Evolutionary conservation across 2,329 filamentous ascomycete genomes (phyloP).

Genomic region (Cytospora chrysosperma): DNA sequence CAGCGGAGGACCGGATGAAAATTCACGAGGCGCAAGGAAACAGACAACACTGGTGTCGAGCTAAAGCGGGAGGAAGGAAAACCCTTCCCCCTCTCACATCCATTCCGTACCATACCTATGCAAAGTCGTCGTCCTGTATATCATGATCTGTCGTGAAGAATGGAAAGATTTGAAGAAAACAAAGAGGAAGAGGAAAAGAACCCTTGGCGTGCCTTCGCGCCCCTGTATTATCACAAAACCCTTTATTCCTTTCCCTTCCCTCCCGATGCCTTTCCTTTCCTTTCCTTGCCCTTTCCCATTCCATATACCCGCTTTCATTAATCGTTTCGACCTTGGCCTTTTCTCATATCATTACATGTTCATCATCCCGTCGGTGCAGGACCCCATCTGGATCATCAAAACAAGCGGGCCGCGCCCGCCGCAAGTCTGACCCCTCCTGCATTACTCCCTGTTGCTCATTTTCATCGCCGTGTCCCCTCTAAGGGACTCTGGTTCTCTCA

Average conservation of each 20-base stretch:
- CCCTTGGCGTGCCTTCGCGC: neutral
- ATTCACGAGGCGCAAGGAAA: neutral
- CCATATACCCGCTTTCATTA: neutral
- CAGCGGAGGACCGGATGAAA: neutral
- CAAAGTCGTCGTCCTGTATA: conserved; percentile 4
- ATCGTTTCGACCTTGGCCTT: conserved; percentile 2
- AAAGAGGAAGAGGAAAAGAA: neutral
- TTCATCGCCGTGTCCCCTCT: neutral
- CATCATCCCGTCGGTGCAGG: neutral
- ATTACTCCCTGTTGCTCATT: neutral
- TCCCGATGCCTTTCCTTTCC: neutral
- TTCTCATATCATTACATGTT: neutral
- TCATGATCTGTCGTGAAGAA: neutral
- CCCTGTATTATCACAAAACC: neutral
- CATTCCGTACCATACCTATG: neutral
- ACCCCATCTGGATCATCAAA: neutral
- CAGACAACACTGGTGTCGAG: neutral
- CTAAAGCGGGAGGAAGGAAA: neutral
- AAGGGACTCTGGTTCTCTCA: neutral
- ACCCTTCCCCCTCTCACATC: neutral
- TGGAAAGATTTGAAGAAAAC: too few relatives aligned
- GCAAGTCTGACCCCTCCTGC: conserved; percentile 15
- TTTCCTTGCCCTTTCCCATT: neutral
- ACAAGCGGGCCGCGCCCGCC: neutral
- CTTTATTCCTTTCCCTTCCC: neutral